Conservation (phyloP, 176 grass and related monocot species). For the Rhynchospora breviuscula region DNA sequence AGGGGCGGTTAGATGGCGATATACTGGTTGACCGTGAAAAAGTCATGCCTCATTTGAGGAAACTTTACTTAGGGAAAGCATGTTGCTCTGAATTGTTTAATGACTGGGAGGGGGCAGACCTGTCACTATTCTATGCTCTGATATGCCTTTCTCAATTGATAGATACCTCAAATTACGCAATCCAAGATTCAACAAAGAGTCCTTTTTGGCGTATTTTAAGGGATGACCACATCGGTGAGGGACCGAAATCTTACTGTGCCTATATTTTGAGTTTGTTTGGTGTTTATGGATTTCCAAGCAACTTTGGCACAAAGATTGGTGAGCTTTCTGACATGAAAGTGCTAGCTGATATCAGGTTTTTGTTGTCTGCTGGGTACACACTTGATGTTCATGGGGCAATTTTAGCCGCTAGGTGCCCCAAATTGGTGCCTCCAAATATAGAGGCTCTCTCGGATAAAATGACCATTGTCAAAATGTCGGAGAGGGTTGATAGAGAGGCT, state of each 20-base stretch:
- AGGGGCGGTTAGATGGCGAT: slow-evolving; percentile 43
- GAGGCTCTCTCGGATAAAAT: slow-evolving; percentile 29
- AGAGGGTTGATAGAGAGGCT: slow-evolving; percentile 53
- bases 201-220: slow-evolving; percentile 45
- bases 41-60: slow-evolving; percentile 52
- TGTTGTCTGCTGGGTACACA: slow-evolving; percentile 47
- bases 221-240: slow-evolving; percentile 34
- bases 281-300: slow-evolving; percentile 49
- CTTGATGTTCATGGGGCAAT: slow-evolving; percentile 53
- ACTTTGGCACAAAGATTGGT: slow-evolving; percentile 56
- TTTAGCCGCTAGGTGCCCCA: slow-evolving; percentile 59
- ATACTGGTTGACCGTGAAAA: slow-evolving; percentile 47
- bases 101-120: slow-evolving; percentile 68
- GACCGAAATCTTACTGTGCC: slow-evolving; percentile 52
- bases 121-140: slow-evolving; percentile 61
- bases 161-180: slow-evolving; percentile 28
- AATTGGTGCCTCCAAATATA: slow-evolving; percentile 47
- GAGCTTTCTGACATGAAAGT: slow-evolving; percentile 38
- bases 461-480: slow-evolving; percentile 58
- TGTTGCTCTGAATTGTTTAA: slow-evolving; percentile 42
- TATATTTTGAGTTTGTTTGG: slow-evolving; percentile 87
- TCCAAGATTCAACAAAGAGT: slow-evolving; percentile 34
- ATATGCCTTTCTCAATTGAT: slow-evolving; percentile 58
- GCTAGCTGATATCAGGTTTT: slow-evolving; percentile 54
- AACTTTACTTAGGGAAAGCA: slow-evolving; percentile 45